Evolutionary conservation across 2,329 filamentous ascomycete genomes (phyloP).

Genomic region (Cladosporium sp.): DNA sequence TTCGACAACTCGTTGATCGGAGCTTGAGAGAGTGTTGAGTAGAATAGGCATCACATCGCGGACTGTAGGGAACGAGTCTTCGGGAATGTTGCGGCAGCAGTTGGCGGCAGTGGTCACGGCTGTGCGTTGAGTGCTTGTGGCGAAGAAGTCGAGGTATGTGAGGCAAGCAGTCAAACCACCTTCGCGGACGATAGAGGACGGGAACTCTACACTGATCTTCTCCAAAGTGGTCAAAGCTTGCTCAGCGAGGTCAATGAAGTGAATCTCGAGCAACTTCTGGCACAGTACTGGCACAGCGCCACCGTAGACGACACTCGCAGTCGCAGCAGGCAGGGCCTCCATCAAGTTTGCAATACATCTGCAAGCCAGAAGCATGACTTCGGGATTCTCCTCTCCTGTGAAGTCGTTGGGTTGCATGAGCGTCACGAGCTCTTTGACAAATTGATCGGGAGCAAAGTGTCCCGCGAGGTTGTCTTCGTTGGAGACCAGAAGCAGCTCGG

Average conservation of each 20-base stretch:
- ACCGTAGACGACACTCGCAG: constrained; percentile 95
- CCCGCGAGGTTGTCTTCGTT: constrained; percentile 96
- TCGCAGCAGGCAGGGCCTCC: constrained; percentile 91
- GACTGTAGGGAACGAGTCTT: constrained; percentile 89
- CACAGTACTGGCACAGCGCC: constrained; percentile 92
- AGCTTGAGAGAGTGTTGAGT: constrained; percentile 85
- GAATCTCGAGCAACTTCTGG: constrained; percentile 91
- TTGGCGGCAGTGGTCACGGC: constrained; percentile 97
- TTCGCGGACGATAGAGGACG: constrained; percentile 90
- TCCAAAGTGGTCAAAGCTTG: constrained; percentile 95
- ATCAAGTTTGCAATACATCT: constrained; percentile 95
- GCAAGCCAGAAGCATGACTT: constrained; percentile 96
- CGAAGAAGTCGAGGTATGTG: constrained; percentile 95
- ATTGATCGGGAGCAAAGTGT: constrained; percentile 90
- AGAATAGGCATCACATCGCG: constrained; percentile 96
- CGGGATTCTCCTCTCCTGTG: constrained; percentile 80
- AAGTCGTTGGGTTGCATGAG: constrained; percentile 91
- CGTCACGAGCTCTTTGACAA: constrained; percentile 88
- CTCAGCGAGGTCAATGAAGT: constrained; percentile 96
- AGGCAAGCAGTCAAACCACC: constrained; percentile 94
- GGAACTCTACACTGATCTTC: constrained; percentile 96
- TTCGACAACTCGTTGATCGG: constrained; percentile 93
- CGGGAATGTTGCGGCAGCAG: constrained; percentile 94
- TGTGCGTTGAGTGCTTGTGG: constrained; percentile 93
- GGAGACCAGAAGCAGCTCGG: constrained; percentile 88